Percentiles rank a stretch among this genome's conserved stretches.
These are phyloP conservation scores for Russula griseocarnosa DNA, from an alignment of 768 basidiomycete genomes.

Conservation along the genomic window DNA sequence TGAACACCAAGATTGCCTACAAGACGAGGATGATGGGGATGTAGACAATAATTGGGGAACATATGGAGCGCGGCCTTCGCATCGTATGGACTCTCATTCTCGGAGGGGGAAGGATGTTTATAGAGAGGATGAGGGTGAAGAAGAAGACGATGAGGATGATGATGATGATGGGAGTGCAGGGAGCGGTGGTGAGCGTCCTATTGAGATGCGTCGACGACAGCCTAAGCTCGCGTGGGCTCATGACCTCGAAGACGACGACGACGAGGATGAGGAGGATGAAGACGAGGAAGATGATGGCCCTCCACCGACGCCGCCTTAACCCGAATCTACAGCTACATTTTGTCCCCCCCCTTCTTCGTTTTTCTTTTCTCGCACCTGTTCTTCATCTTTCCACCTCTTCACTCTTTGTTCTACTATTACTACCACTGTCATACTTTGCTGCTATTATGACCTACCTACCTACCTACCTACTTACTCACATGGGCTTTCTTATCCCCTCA, in stretches of 20 bases:
- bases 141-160: slow-evolving; percentile 8
- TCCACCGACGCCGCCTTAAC: not conserved
- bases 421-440: not conserved
- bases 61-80: not conserved
- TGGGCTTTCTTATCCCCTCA: not conserved
- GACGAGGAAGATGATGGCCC: not conserved
- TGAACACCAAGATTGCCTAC: not conserved
- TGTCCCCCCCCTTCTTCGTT: not conserved
- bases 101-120: not conserved
- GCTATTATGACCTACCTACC: slow-evolving; percentile 4
- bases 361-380: not conserved
- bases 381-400: too few relatives aligned
- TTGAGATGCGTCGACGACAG: slow-evolving; percentile 27
- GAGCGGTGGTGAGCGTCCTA: slow-evolving; percentile 12
- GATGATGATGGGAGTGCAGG: not conserved
- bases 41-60: slow-evolving; percentile 1
- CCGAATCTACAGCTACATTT: not conserved
- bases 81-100: not conserved
- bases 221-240: slow-evolving; percentile 24
- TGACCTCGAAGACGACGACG: slow-evolving; percentile 13
- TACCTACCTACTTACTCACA: slow-evolving; percentile 1
- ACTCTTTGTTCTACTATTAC: not conserved
- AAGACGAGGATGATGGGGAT: not conserved
- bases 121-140: not conserved
- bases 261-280: not conserved